These are phyloP conservation scores for Lagenidium giganteum DNA, from an alignment of 352 stramenopile genomes.

Conservation along the genomic window DNA sequence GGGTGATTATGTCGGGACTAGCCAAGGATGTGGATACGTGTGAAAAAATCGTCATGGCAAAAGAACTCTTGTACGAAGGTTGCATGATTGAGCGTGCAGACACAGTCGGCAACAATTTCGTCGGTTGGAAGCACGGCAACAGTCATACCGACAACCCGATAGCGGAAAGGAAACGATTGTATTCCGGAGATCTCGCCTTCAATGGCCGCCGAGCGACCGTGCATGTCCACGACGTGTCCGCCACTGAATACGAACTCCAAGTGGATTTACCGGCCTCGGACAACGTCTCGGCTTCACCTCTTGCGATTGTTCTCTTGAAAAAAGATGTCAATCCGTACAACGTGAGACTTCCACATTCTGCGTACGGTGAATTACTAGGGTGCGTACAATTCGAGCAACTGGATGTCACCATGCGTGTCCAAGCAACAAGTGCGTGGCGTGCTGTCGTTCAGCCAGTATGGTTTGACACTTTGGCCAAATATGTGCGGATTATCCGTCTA, in stretches of 20 bases:
- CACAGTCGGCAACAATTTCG: background rate
- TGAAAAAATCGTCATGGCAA: too few species aligned
- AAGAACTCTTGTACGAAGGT: too few species aligned
- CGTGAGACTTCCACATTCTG: slow-evolving; percentile 31
- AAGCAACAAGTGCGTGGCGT: too few species aligned
- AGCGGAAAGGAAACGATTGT: slow-evolving; percentile 13
- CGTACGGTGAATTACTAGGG: slow-evolving; percentile 34
- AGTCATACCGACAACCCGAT: slow-evolving; percentile 21
- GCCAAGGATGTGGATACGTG: too few species aligned
- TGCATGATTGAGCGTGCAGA: too few species aligned
- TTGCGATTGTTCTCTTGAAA: slow-evolving; percentile 31
- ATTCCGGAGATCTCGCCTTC: too few species aligned
- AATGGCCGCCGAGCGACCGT: too few species aligned
- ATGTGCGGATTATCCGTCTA: slow-evolving; percentile 41
- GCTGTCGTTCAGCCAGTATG: slow-evolving; percentile 22
- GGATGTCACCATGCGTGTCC: background rate
- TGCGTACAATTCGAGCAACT: slow-evolving; percentile 18
- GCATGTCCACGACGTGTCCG: slow-evolving; percentile 7
- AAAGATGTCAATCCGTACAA: slow-evolving; percentile 41
- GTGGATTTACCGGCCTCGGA: background rate
- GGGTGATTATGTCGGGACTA: too few species aligned
- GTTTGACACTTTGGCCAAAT: slow-evolving; percentile 29
- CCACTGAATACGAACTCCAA: slow-evolving; percentile 15
- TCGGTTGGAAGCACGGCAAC: slow-evolving; percentile 1
- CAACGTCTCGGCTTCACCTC: too few species aligned